phyloP scores from a whole-genome alignment of 78 protist genomes.

The Dictyostelium brefeldianum region DNA sequence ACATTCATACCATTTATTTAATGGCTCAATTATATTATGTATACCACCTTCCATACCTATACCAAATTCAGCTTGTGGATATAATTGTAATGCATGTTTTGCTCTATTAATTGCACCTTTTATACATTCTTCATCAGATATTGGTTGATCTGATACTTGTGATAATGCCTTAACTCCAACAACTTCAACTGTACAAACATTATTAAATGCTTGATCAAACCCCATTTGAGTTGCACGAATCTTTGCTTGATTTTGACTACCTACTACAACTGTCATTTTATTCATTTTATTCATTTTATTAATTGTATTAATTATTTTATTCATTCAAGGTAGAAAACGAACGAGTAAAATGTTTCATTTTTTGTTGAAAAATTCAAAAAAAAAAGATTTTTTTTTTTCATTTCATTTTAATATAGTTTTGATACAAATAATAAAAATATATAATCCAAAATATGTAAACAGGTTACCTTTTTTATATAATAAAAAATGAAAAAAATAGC shows the following conservation, averaged over 20 bases:
- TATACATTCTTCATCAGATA: slow-evolving; percentile 48
- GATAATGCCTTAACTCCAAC: slow-evolving; percentile 1
- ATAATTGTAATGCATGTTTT: neutral
- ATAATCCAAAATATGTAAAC: no score
- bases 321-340: neutral
- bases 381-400: no score
- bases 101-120: slow-evolving; percentile 54
- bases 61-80: neutral
- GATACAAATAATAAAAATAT: no score
- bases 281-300: neutral
- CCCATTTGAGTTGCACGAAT: slow-evolving; percentile 31
- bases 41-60: slow-evolving; percentile 62
- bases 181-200: neutral
- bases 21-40: slow-evolving; percentile 3
- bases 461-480: no score
- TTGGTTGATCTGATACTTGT: slow-evolving; percentile 28
- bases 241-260: slow-evolving; percentile 47
- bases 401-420: no score
- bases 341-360: no score
- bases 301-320: neutral
- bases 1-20: slow-evolving; percentile 52
- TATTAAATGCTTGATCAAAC: neutral
- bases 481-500: neutral
- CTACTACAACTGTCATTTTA: slow-evolving; percentile 22
- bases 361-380: no score